phyloP scores from a whole-genome alignment of 1,284 basidiomycete genomes.

The Sanghuangporus weigelae region DNA sequence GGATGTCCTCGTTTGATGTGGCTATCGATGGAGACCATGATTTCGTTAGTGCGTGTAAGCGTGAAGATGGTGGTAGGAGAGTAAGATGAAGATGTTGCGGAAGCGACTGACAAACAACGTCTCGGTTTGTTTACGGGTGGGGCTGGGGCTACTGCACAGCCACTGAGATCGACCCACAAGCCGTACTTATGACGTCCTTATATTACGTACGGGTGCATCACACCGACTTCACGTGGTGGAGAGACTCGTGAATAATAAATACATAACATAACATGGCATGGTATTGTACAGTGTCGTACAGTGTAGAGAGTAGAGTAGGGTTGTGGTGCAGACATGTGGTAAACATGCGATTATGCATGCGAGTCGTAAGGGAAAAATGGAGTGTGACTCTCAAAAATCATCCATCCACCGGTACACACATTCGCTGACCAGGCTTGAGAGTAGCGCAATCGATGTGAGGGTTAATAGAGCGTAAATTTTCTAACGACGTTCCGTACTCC shows the following conservation, averaged over 20 bases:
- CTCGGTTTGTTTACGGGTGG: constrained; percentile 13
- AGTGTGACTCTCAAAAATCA: neutral
- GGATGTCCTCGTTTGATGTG: constrained; percentile 47
- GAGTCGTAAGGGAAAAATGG: constrained; percentile 15
- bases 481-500: constrained; percentile 45
- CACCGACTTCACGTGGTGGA: neutral
- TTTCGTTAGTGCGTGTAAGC: constrained; percentile 14
- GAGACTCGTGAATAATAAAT: neutral
- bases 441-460: constrained; percentile 48
- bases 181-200: constrained; percentile 3
- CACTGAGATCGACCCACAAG: constrained; percentile 9
- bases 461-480: constrained; percentile 51
- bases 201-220: neutral
- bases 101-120: neutral
- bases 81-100: neutral
- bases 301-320: neutral
- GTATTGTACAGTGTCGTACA: neutral
- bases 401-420: constrained; percentile 50
- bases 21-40: constrained; percentile 34
- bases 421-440: constrained; percentile 51
- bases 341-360: constrained; percentile 28
- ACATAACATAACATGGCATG: neutral
- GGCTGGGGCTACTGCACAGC: neutral
- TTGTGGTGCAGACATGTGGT: neutral
- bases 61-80: constrained; percentile 6